Base-by-base conservation (phyloP, 2,329 filamentous ascomycete genomes). In the Aspergillus piperis region DNA sequence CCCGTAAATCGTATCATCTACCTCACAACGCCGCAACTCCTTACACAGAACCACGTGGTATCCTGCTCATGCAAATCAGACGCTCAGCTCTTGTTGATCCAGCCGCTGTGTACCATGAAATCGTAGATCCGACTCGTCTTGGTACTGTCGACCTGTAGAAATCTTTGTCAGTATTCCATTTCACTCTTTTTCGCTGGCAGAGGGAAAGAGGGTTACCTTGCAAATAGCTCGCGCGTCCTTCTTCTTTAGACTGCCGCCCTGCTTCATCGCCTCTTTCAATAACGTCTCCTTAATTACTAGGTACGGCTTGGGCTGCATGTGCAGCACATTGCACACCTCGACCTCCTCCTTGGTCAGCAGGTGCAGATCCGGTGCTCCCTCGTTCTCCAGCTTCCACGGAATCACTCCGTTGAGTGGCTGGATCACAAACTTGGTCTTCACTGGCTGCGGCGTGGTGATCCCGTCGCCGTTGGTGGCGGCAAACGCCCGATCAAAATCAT, bases 281-380 rank as follows among this genome's bases (percentile, higher is more conserved):
- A 98, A 82, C 62, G 90, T 88, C 74, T 97, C 92, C 77, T 99
- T 99, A 77, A 98, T 92, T 71, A 92, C 92, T 5, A 97, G 78
- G 75, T 97, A 99, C 1, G 95, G 91, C 79, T 99, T 99, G 0
- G 95, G 95, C 75, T 95, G 90, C 55, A 99, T 80, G 44, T 92
- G 86, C 13, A 96, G 84, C 42, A 90, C 84, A 68, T 91, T 90
- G 79, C 95, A 99, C 0, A 99, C 80, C 70, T 96, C 91, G 4
- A 86, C 82, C 75, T 99, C 95, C 65, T 96, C 92, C 0, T 88
- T 84, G 0, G 90, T 91, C 47, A 99, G 81, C 0, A 99, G 85
- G 70, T 98, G 95, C 27, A 94, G 78, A 73, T 98, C 95, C 3
- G 79, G 73, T 0, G 90, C 88, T 38, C 87, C 90, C 58, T 96